Conservation (phyloP, 176 grass and related monocot genomes). For the Oryza meyeriana region DNA sequence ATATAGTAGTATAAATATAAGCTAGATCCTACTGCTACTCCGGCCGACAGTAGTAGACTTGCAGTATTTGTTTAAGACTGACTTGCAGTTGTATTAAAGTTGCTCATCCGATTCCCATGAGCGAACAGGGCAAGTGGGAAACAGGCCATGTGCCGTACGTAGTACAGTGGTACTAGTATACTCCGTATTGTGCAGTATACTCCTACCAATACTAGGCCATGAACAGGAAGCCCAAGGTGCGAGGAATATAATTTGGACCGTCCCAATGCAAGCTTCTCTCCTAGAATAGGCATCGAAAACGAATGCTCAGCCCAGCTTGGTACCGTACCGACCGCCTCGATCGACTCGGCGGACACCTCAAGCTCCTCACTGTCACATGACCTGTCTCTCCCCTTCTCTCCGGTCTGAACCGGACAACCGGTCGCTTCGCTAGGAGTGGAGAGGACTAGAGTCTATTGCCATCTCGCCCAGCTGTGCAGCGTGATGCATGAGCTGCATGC, state of each 20-base stretch:
- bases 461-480: neutral
- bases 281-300: neutral
- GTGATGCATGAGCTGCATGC: neutral
- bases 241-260: too few species aligned
- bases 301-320: neutral
- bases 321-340: neutral
- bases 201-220: neutral
- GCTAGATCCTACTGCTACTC: neutral
- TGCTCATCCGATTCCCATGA: neutral
- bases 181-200: neutral
- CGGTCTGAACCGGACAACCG: neutral
- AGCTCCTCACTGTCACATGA: conserved; percentile 3
- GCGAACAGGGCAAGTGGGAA: neutral
- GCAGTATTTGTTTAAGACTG: neutral
- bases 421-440: neutral
- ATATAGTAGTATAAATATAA: neutral
- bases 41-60: neutral
- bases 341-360: neutral
- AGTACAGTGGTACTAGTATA: neutral
- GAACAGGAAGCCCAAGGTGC: neutral
- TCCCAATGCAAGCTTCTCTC: too few species aligned
- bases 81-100: neutral
- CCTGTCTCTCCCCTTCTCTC: conserved; percentile 1
- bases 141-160: neutral
- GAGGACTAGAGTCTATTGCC: neutral